Base-by-base conservation (phyloP, 306 rosid genomes). In the Cicer pinnatifidum region DNA sequence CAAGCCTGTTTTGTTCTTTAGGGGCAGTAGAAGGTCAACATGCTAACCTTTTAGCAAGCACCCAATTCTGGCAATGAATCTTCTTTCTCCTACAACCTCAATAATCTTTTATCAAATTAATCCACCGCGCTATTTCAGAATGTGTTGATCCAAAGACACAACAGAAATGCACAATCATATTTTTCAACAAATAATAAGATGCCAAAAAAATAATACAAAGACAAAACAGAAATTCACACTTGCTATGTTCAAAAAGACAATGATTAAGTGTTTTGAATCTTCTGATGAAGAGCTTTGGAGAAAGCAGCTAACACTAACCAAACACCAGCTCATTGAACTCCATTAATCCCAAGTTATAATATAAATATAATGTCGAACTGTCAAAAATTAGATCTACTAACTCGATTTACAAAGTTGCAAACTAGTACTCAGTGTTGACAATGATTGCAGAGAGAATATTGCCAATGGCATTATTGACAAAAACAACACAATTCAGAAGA, bases 21-120 rank as follows among this genome's bases (percentile, higher is more conserved):
- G 37, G 1, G 8, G 37, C 28, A 54, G 43, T 43, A 33, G 47
- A 28, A 7, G 15, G 19, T 7, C 61, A 23, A 61, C 56, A 54
- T 16, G 67, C 28, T 40, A 51, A 16, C 20, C 61, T 19, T 13
- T 17, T 12, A 41, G 48, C 40, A 80, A 59, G 57, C 44, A 61
- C 40, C 50, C 9, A 17, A 60, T 69, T 33, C 61, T 61, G 67
- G 9, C 50, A 81, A 47, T 60, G 54, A 56, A 38, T 50, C 48
- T 40, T 58, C 53, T 66, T 60, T 58, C 71, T 50, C 63, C 62
- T 28, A 28, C 35, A 5, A 72, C 62, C 59, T 72, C 69, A 50
- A 43, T 67, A 65, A 53, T 61, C 65, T 67, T 82, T 41, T 78
- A 17, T 60, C 63, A 65, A 70, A 62, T 50, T 44, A 44, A 69